Base-by-base conservation (phyloP, 2,329 filamentous ascomycete genomes). In the Colletotrichum siamense region DNA sequence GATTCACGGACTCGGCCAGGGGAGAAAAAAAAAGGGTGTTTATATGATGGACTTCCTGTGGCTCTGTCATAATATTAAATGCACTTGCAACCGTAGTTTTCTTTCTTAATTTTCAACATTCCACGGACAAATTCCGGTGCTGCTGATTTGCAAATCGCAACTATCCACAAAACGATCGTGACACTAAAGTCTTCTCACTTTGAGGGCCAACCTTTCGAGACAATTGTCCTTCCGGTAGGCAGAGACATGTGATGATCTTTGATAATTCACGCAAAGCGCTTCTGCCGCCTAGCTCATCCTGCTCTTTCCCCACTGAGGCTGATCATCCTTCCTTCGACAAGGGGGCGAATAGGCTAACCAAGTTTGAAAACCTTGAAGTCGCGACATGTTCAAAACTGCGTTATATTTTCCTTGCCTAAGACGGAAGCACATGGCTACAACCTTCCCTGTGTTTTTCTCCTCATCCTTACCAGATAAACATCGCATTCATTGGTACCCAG, bases 131-230 rank as follows among this genome's bases (percentile, higher is more conserved):
- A 13, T 13, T 34, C 5, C 12, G 32, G 2, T 34, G 1, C 32
- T 5, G 26, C 32, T 7, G n/a, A n/a, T n/a, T n/a, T 36, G 7
- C 0, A 36, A 36, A 7, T 36, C 34, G 34, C 34, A 36, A 36
- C 15, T 36, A 16, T 16, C 1, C 15, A 5, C 34, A 8, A 16
- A 0, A 36, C 1, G 7, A 36, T 36, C 15, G 34, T 0, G 15
- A 16, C 0, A 36, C 15, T 2, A 16, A 16, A 36, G 34, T 36
- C 4, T 36, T 16, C 13, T 36, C 15, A 36, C 34, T 36, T 36
- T 36, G 7, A 2, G 15, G 1, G 34, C 7, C 34, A 36, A 15
- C 6, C 0, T 7, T 0, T 36, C 1, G 0, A 36, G 6, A 0
- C 34, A 16, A 16, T 8, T 16, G 7, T 36, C 2, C 1, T 36